Conservation (phyloP, 192 early-diverging fungal genomes). For the Cladochytrium replicatum region DNA sequence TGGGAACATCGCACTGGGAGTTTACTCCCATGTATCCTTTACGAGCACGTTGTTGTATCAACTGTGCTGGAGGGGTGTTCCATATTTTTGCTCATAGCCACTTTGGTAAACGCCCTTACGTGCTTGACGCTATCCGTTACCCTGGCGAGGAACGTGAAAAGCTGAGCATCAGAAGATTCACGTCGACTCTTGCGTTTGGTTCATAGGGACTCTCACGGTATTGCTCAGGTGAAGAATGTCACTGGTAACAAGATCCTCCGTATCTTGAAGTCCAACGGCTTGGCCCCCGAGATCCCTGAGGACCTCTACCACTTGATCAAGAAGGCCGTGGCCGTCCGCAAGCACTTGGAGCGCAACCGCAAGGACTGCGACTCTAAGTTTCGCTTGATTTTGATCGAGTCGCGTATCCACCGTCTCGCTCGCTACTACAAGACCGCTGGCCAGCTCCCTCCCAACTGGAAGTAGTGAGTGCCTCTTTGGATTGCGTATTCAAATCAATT, state of each 20-base stretch:
- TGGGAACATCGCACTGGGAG: too few species aligned
- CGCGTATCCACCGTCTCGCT: conserved; percentile 94
- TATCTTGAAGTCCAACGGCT: conserved; percentile 94
- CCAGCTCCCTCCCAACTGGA: conserved; percentile 94
- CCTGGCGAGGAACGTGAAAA: too few species aligned
- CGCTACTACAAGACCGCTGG: conserved; percentile 98
- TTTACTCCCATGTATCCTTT: too few species aligned
- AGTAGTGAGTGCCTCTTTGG: too few species aligned
- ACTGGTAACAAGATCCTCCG: conserved; percentile 99
- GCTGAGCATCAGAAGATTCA: too few species aligned
- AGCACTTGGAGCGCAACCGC: conserved; percentile 98
- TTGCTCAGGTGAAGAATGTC: conserved; percentile 91
- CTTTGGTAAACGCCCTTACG: too few species aligned
- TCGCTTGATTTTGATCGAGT: conserved; percentile 96
- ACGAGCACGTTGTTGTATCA: too few species aligned
- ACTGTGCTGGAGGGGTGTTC: too few species aligned
- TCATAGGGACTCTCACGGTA: conserved; percentile 85
- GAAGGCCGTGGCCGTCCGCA: conserved; percentile 98
- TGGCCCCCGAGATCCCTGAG: conserved; percentile 93
- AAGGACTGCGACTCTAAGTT: conserved; percentile 99
- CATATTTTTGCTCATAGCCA: too few species aligned
- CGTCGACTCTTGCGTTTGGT: too few species aligned
- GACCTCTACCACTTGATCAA: conserved; percentile 99
- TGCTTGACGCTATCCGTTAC: too few species aligned
- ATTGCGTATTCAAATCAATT: too few species aligned